Evolutionary conservation across 768 basidiomycete species (phyloP).

Genomic region (Cytidiella melzeri): DNA sequence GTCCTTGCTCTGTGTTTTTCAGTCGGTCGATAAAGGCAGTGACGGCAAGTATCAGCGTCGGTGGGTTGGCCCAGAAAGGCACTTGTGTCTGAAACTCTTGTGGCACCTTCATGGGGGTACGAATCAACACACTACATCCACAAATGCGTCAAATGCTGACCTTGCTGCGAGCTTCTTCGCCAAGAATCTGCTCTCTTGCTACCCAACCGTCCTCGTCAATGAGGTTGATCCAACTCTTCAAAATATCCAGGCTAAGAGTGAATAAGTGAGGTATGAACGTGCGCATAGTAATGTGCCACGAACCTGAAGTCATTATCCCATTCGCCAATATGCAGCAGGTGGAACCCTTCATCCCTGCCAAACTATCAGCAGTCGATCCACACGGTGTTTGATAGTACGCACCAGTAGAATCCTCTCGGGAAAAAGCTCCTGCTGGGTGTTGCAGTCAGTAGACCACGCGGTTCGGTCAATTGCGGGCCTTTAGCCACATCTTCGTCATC

Average conservation of each 20-base stretch:
- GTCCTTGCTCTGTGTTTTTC: conserved; percentile 35
- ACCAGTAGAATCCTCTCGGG: conserved; percentile 97
- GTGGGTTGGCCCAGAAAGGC: conserved; percentile 91
- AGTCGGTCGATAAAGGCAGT: conserved; percentile 84
- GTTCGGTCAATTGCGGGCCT: conserved; percentile 67
- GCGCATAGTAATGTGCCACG: conserved; percentile 1
- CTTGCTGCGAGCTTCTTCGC: conserved; percentile 94
- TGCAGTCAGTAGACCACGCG: conserved; percentile 75
- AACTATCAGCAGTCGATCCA: not conserved
- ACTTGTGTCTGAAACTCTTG: conserved; percentile 89
- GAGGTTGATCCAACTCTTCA: conserved; percentile 83
- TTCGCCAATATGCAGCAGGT: conserved; percentile 82
- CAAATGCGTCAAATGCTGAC: conserved; percentile 27
- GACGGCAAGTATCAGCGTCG: conserved; percentile 90
- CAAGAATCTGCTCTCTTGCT: conserved; percentile 91
- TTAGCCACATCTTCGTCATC: conserved; percentile 37
- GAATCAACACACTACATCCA: not conserved
- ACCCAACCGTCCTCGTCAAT: conserved; percentile 97
- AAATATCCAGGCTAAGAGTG: conserved; percentile 67
- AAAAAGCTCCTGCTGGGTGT: conserved; percentile 97
- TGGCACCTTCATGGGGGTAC: conserved; percentile 54
- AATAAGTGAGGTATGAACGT: not conserved
- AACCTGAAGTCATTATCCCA: conserved; percentile 90
- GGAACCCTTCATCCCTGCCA: conserved; percentile 93
- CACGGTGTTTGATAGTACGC: conserved; percentile 9